A percentile compares a stretch with the other conserved stretches of the same genome.
Evolutionary conservation across 2,329 filamentous ascomycete species (phyloP).

Genomic region (Harringtonia aguacate): DNA sequence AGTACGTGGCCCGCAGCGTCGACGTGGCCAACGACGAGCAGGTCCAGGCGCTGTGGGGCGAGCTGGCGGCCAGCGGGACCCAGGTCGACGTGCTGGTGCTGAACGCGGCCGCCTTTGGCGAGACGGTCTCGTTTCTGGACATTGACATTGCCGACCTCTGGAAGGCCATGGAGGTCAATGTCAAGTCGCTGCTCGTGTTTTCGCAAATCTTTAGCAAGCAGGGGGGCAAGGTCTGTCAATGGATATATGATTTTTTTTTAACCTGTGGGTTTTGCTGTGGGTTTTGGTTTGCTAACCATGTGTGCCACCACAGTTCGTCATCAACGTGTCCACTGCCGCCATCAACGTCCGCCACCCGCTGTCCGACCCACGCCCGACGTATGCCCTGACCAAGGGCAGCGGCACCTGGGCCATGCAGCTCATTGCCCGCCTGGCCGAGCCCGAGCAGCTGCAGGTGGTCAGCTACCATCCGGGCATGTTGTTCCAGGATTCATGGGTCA

Average conservation of each 20-base stretch:
- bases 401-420: constrained; percentile 12
- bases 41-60: constrained; percentile 3
- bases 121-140: constrained; percentile 4
- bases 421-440: constrained; percentile 10
- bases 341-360: constrained; percentile 7
- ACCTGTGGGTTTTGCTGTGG: too few relatives aligned
- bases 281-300: too few relatives aligned
- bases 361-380: constrained; percentile 13
- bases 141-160: constrained; percentile 9
- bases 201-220: constrained; percentile 11
- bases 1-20: background rate
- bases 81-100: constrained; percentile 23
- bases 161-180: constrained; percentile 12
- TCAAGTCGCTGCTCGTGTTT: constrained; percentile 10
- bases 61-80: background rate
- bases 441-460: constrained; percentile 13
- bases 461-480: constrained; percentile 16
- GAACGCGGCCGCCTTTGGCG: constrained; percentile 15
- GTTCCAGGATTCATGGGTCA: constrained; percentile 1
- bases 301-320: constrained; percentile 1
- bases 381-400: constrained; percentile 14
- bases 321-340: constrained; percentile 6
- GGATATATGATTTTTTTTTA: too few relatives aligned
- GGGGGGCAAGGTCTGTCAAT: constrained; percentile 1
- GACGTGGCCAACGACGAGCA: constrained; percentile 1